Evolutionary conservation across 2,329 filamentous ascomycete genomes (phyloP).

Genomic region (Aureobasidium sp.): DNA sequence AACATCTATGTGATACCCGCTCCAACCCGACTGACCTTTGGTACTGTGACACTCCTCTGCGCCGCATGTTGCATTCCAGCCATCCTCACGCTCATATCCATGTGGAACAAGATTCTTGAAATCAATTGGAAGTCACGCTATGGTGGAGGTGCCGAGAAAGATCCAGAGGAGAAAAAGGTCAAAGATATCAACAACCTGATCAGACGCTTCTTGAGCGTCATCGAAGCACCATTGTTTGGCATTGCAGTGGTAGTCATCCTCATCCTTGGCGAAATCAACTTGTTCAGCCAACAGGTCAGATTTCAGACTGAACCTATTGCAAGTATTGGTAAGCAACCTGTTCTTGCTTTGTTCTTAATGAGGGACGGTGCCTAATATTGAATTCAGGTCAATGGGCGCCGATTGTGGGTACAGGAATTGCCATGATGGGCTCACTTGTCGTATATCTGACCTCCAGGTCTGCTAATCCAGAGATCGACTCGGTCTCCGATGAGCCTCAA

Average conservation of each 20-base stretch:
- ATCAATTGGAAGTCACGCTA: constrained; percentile 48
- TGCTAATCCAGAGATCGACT: neutral
- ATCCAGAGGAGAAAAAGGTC: constrained; percentile 29
- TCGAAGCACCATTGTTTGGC: constrained; percentile 51
- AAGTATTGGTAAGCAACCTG: constrained; percentile 44
- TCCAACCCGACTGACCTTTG: constrained; percentile 48
- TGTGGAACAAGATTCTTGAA: constrained; percentile 56
- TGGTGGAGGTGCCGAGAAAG: constrained; percentile 24
- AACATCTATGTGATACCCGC: constrained; percentile 56
- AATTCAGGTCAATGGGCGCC: constrained; percentile 49
- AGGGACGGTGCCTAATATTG: neutral
- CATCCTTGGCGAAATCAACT: constrained; percentile 54
- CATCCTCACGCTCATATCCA: constrained; percentile 51
- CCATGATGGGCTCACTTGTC: constrained; percentile 50
- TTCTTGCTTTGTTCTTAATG: neutral
- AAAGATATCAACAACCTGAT: constrained; percentile 32
- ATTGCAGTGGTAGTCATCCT: constrained; percentile 51
- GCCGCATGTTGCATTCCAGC: constrained; percentile 58
- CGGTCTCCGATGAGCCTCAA: neutral
- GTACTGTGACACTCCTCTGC: constrained; percentile 50
- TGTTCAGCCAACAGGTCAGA: constrained; percentile 47
- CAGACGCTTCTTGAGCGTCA: constrained; percentile 28
- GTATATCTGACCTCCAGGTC: constrained; percentile 36
- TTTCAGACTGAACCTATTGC: constrained; percentile 55
- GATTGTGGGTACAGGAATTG: constrained; percentile 50